Conservation (phyloP, 2,329 filamentous ascomycete species). For the Thelonectria rubi region DNA sequence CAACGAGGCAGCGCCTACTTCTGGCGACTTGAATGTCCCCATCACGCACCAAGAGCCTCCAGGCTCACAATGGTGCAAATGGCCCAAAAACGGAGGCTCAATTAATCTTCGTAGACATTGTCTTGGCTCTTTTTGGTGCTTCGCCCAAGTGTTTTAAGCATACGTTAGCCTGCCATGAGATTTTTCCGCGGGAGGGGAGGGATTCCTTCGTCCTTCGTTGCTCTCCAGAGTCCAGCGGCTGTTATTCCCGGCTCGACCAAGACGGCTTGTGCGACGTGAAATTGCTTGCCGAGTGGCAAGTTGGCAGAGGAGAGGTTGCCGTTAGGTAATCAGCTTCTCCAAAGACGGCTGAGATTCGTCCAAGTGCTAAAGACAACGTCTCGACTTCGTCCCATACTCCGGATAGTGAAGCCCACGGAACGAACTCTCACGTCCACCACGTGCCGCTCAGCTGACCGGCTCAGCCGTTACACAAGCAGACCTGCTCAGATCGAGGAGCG, state of each 20-base stretch:
- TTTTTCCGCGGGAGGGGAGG: neutral
- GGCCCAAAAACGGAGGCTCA: neutral
- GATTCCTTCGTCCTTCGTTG: neutral
- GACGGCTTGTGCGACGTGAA: conserved; percentile 1
- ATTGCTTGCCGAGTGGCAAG: neutral
- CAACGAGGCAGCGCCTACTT: too few relatives aligned
- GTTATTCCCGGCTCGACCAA: conserved; percentile 15
- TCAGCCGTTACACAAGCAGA: conserved; percentile 1
- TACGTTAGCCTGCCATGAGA: conserved; percentile 2
- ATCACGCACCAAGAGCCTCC: too few relatives aligned
- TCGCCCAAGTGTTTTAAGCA: conserved; percentile 9
- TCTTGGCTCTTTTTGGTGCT: conserved; percentile 2
- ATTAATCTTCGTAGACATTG: neutral
- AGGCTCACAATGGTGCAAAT: too few relatives aligned
- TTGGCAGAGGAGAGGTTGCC: neutral
- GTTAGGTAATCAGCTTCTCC: neutral
- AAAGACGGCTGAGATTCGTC: neutral
- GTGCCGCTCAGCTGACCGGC: conserved; percentile 1
- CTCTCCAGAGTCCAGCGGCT: neutral
- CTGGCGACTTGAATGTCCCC: too few relatives aligned
- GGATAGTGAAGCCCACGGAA: neutral
- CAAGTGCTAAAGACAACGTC: neutral
- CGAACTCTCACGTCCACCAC: neutral
- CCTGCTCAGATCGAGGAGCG: conserved; percentile 14
- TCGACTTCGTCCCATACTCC: neutral